Base-by-base conservation (phyloP, 2,329 filamentous ascomycete species). In the Teratosphaeria epicoccoides region DNA sequence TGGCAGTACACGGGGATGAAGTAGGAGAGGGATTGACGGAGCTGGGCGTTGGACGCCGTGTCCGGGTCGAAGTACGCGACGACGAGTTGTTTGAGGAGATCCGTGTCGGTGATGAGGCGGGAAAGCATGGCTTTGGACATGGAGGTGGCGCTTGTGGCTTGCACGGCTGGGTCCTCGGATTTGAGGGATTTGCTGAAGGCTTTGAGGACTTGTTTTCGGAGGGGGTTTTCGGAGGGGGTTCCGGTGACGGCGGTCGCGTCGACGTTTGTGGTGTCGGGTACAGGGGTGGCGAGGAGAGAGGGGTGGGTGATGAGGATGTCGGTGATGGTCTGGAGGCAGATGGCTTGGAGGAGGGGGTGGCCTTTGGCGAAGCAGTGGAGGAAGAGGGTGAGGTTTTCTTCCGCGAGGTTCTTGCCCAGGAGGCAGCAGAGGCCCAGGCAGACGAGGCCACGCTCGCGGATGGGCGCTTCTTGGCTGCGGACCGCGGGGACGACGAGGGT, bases 321-420 rank as follows among this genome's bases (percentile, higher is more conserved):
- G 9, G 88, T 90, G 26, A 98, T 79, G 56, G 95, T 94, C 57
- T 97, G 88, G 26, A 97, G 73, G 0, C 89, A 87, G 7, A 89
- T 95, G 48, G 91, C 87, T 68, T 97, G 91, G 37, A 98, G 76
- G 0, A 85, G 83, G 9, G 93, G 83, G 64, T 96, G 89, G 1
- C 93, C 93, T 72, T 95, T 95, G 69, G 76, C 86, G 72, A 94
- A 96, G 74, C 95, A 96, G 67, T 95, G 90, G 68, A 96, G 87
- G 70, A 98, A 98, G 2, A 98, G 78, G 0, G 82, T 85, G 57
- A 97, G 75, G 66, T 98, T 97, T 67, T 95, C 89, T 65, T 91
- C 85, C 0, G 93, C 93, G 22, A 97, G 81, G 7, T 88, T 88
- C 71, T 88, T 88, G 66, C 95, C 90, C 6, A 98, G 81, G 25